These are phyloP conservation scores for Botrytis fragariae DNA, from an alignment of 2,329 filamentous ascomycete genomes.

Conservation along the genomic window DNA sequence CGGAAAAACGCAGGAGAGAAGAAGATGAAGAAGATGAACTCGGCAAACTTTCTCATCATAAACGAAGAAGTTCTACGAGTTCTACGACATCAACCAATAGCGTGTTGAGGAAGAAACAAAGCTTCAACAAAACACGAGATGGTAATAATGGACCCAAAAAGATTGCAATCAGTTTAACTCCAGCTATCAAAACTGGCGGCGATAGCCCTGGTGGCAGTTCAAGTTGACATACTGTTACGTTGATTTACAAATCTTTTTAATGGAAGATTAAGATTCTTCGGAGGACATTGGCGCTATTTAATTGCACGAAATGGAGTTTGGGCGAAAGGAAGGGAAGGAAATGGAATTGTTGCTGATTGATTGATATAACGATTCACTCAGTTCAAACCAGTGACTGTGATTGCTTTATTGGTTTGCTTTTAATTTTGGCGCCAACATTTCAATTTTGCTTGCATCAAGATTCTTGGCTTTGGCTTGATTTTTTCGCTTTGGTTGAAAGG, in stretches of 20 bases:
- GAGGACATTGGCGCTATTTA: conserved; percentile 14
- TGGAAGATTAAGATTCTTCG: conserved; percentile 5
- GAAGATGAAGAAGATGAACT: conserved; percentile 93
- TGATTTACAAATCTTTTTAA: neutral
- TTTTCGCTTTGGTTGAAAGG: conserved; percentile 1
- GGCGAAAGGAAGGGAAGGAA: conserved; percentile 8
- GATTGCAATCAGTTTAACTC: conserved; percentile 57
- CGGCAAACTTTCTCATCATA: conserved; percentile 69
- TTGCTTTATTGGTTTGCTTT: conserved; percentile 6
- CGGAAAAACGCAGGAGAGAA: conserved; percentile 86
- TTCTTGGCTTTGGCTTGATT: conserved; percentile 6
- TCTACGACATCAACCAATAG: conserved; percentile 34
- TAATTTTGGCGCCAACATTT: neutral
- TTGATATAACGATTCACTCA: conserved; percentile 2
- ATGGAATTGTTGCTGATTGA: conserved; percentile 2
- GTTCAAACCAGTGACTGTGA: neutral
- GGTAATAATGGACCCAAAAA: conserved; percentile 45
- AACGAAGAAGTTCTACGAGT: conserved; percentile 56
- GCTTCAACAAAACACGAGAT: conserved; percentile 44
- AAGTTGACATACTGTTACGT: conserved; percentile 7
- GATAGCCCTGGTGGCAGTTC: conserved; percentile 27
- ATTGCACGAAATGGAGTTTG: conserved; percentile 18
- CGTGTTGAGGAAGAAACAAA: conserved; percentile 46
- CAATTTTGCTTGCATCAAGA: conserved; percentile 1
- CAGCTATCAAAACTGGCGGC: conserved; percentile 40